Base-by-base conservation (phyloP, 2,329 filamentous ascomycete genomes). In the Dactylellina haptotyla region DNA sequence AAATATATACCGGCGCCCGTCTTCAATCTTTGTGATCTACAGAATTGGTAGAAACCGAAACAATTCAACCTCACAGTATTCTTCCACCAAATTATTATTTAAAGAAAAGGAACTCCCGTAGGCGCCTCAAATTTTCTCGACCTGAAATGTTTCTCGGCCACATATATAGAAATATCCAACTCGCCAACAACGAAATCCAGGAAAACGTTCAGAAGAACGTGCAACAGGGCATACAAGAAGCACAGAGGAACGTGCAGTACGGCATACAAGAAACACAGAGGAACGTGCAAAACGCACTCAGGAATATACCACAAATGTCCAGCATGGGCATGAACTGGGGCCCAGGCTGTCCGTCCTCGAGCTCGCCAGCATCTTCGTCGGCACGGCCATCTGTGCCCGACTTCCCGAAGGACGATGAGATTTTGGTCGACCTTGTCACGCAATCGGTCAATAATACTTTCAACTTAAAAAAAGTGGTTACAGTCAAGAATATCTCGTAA, bases 351-450 rank as follows among this genome's bases (percentile, higher is more conserved):
- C 37, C 50, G 25, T 12, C 23, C n/a, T 56, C 32, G 41, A 12
- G 30, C 18, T 25, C 41, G 4, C 10, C 45, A 34, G 16, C 45
- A 12, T 54, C 64, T 16, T 54, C 54, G 1, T 48, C 57, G 1
- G 48, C 65, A 26, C 43, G 53, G 28, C 67, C 67, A 0, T 18
- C 53, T n/a, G 46, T 72, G 14, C 67, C 67, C 4, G 32, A 9
- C 8, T 65, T 72, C 30, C 67, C 67, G 8, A 65, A 26, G 23
- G 67, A 72, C 20, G 53, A 65, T 41, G 67, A 72, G 39, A 56
- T 72, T n/a, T n/a, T 72, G 8, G 67, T 72, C 2, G 59, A 72
- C 6, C 53, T 72, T 9, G 28, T 41, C 18, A 54, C 59, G 12
- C 67, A 72, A 46, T 30, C 59, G 9, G 39, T 72, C 4, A 72